Conservation (phyloP, 2,329 filamentous ascomycete species). For the Septoria linicola region DNA sequence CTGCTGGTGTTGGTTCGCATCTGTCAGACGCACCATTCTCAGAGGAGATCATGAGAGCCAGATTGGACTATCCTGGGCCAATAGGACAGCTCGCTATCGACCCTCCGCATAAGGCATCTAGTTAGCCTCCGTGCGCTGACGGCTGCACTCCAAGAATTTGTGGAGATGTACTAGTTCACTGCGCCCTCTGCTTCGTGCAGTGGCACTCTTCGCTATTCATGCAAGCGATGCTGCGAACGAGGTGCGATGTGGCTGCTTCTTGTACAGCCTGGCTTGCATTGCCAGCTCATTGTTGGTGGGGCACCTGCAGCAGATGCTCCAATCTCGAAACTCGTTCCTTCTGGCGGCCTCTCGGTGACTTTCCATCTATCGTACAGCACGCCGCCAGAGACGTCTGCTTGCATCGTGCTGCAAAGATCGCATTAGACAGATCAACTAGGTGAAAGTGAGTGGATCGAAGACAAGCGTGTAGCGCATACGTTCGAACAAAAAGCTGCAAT, state of each 20-base stretch:
- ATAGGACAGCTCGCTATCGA: too few relatives aligned
- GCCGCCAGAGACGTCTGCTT: not conserved
- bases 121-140: too few relatives aligned
- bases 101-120: too few relatives aligned
- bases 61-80: too few relatives aligned
- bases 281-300: conserved; percentile 7
- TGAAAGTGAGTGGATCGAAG: not conserved
- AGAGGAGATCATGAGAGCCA: too few relatives aligned
- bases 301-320: conserved; percentile 2
- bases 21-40: too few relatives aligned
- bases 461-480: not conserved
- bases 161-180: too few relatives aligned
- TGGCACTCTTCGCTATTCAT: not conserved
- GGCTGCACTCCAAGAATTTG: too few relatives aligned
- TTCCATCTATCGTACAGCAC: conserved; percentile 9
- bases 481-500: not conserved
- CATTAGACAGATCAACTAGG: conserved; percentile 1
- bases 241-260: not conserved
- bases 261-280: conserved; percentile 3
- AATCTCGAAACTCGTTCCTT: conserved; percentile 8
- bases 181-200: not conserved
- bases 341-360: conserved; percentile 12
- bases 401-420: conserved; percentile 3
- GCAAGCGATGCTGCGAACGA: not conserved
- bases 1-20: too few relatives aligned